Evolutionary conservation across 192 early-diverging fungal genomes (phyloP), one percentile per base, ranked within the genome.

Genomic region (Funneliformis mosseae): DNA sequence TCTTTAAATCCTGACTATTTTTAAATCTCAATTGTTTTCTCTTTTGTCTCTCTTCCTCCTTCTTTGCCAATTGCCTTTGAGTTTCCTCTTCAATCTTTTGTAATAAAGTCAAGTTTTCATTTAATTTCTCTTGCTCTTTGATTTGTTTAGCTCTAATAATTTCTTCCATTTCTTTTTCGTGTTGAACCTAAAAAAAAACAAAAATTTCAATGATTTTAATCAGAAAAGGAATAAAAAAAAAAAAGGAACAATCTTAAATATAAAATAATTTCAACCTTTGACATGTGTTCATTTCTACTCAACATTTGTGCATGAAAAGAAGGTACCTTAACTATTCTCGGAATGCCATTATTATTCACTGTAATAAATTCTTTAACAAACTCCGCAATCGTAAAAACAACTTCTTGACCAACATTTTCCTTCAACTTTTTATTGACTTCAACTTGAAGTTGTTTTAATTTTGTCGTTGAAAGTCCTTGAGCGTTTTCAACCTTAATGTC

Each of bases 341-440:
- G 39, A 8, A 88, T 83, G 10, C 84, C 85, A 9, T 81, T 81
- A 74, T 91, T 88, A 81, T 93, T 87, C 16, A 82, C 81, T 9
- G 90, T 87, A 25, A 94, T 84, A 61, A 85, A 93, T 18, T 91
- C 91, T 55, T 89, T 87, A 28, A 92, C 75, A 28, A 82, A 82
- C 4, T 88, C 84, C 0, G 90, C 87, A 8, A 94, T 75, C 63
- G 92, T 91, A 60, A 90, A 93, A 66, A 93, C 83, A 90, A 93
- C 92, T 82, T 94, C 93, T 62, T 85, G 84, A 0, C 90, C 92
- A 0, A 88, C 45, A 8, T 88, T 78, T 28, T 76, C 78, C 46
- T 81, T 85, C 8, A 87, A 85, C 7, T 86, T 77, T 5, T 41
- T 64, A 50, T 81, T 82, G 3, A 90, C 70, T 42, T 87, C 64